Evolutionary conservation across 192 early-diverging fungal species (phyloP).

Genomic region (Entomortierella lignicola): DNA sequence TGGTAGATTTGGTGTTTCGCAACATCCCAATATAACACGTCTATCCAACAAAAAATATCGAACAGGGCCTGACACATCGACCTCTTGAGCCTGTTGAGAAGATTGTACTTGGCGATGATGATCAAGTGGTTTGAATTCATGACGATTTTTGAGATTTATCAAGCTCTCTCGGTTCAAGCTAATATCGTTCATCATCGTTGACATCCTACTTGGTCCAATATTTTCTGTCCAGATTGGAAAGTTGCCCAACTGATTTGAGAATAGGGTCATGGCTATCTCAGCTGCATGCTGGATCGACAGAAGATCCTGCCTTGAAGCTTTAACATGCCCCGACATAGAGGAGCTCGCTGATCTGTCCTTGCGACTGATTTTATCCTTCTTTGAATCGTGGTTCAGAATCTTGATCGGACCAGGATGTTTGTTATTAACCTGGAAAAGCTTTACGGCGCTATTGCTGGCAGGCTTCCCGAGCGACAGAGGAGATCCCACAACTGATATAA

Average conservation of each 20-base stretch:
- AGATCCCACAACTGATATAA: constrained; percentile 46
- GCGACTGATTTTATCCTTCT: constrained; percentile 43
- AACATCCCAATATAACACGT: constrained; percentile 71
- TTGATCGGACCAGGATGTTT: constrained; percentile 52
- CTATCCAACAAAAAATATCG: constrained; percentile 79
- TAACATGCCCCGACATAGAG: constrained; percentile 28
- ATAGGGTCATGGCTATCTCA: constrained; percentile 75
- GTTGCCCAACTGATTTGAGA: constrained; percentile 77
- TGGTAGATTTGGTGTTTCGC: constrained; percentile 63
- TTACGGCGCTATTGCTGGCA: constrained; percentile 32
- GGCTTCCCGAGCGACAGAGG: constrained; percentile 43
- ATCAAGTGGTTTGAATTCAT: constrained; percentile 12
- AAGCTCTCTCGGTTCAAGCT: constrained; percentile 25
- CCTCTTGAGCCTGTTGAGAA: neutral
- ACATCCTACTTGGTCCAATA: constrained; percentile 69
- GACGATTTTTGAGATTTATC: neutral
- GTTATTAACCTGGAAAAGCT: constrained; percentile 50
- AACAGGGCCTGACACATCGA: constrained; percentile 53
- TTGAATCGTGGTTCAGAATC: constrained; percentile 37
- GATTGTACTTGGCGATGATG: neutral
- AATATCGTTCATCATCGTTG: constrained; percentile 75
- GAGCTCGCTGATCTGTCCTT: constrained; percentile 47
- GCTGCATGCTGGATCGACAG: constrained; percentile 77
- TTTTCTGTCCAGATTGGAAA: constrained; percentile 75
- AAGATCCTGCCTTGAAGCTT: constrained; percentile 52